Base-by-base conservation (phyloP, 2,329 filamentous ascomycete genomes). In the Neonectria faginata region DNA sequence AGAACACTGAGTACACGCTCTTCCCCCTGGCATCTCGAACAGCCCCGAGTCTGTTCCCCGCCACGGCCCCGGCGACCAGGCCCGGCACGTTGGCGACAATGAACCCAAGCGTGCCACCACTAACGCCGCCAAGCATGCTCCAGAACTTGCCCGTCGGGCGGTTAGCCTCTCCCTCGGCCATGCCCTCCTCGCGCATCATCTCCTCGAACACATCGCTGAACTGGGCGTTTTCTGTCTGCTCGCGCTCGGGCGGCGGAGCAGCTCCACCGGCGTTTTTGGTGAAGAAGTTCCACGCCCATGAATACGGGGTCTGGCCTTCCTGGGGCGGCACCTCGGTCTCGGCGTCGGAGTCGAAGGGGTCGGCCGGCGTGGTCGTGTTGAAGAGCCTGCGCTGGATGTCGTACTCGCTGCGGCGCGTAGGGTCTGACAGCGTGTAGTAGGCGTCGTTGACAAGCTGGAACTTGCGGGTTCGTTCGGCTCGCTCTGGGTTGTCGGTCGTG, bases 381-480 rank as follows among this genome's bases (percentile, higher is more conserved):
- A 78, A 79, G 44, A 79, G 70, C 29, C 71, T 75, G 48, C 80
- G 79, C 64, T 93, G 89, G 57, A 87, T 84, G 76, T 98, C 95
- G 81, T 97, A 98, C 64, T 97, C 93, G 66, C 89, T 86, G 57
- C 95, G 89, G 29, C 95, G 88, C 0, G 84, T 81, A 9, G 90
- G 76, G 77, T 98, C 94, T 0, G 92, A 97, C 29, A 98, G 89
- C 0, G 92, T 94, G 79, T 93, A 97, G 84, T 97, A 97, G 67
- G 94, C 93, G 76, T 97, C 94, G 81, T 97, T 97, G 74, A 97
- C 92, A 69, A 92, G 88, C 79, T 97, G 94, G 83, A 97, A 97
- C 77, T 91, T 91, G 75, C 92, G 92, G 6, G 96, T 99, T 74
- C 94, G 92, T 12, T 87, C 80, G 22, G 88, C 79, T 68, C 95